Conservation (phyloP, 108 stramenopile species). For the Skeletonema grethae region DNA sequence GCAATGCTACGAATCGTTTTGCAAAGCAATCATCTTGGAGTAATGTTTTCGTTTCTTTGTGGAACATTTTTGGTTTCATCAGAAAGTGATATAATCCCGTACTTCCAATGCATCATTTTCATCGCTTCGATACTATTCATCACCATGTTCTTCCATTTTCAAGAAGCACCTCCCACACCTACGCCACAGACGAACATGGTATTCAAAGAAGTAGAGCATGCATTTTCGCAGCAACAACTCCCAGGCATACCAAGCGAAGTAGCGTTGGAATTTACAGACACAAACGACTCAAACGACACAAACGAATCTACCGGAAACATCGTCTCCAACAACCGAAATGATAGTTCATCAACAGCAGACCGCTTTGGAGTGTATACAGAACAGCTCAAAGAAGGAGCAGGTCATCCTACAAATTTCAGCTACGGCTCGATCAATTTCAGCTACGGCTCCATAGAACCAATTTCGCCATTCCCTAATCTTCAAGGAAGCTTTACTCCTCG, state of each 20-base stretch:
- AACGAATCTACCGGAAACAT: background rate
- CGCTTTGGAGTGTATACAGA: background rate
- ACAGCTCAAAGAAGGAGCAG: background rate
- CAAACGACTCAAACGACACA: background rate
- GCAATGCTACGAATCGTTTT: slow-evolving; percentile 16
- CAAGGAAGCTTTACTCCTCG: slow-evolving; percentile 4
- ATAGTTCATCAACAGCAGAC: background rate
- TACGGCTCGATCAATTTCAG: background rate
- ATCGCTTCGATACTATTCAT: slow-evolving; percentile 65
- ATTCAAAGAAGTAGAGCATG: slow-evolving; percentile 35
- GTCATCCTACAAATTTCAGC: background rate
- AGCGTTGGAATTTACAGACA: background rate
- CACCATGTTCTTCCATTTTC: slow-evolving; percentile 68
- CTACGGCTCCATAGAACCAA: slow-evolving; percentile 7
- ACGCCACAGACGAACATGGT: slow-evolving; percentile 65
- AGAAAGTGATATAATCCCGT: slow-evolving; percentile 59
- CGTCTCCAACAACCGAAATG: background rate
- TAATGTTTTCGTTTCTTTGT: slow-evolving; percentile 78
- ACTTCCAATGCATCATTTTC: slow-evolving; percentile 76
- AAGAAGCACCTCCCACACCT: slow-evolving; percentile 82
- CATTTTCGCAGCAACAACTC: slow-evolving; percentile 4
- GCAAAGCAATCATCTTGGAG: slow-evolving; percentile 83
- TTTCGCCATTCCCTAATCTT: slow-evolving; percentile 21
- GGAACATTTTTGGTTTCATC: slow-evolving; percentile 67
- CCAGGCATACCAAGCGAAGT: background rate